These are phyloP conservation scores for Orbilia blumenaviensis DNA, from an alignment of 2,329 filamentous ascomycete genomes.

Conservation along the genomic window DNA sequence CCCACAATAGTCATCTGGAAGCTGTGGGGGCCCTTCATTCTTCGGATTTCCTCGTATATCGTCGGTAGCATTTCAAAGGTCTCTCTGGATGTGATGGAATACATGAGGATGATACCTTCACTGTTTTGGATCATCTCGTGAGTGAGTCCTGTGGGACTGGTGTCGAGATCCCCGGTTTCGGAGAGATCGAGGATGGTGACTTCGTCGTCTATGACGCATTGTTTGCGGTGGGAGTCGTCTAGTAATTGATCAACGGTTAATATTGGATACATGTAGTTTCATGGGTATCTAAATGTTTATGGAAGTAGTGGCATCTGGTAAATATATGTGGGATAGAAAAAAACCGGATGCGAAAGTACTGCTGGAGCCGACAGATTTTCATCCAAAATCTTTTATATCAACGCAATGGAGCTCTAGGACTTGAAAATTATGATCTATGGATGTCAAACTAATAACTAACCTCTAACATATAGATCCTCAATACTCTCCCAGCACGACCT, in stretches of 20 bases:
- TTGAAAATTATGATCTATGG: too few relatives aligned
- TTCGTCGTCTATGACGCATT: constrained; percentile 98
- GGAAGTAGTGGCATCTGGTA: too few relatives aligned
- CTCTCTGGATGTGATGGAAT: constrained; percentile 96
- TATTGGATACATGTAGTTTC: too few relatives aligned
- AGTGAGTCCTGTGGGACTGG: constrained; percentile 94
- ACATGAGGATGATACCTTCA: constrained; percentile 95
- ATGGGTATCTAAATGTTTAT: too few relatives aligned
- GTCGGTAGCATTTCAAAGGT: constrained; percentile 98
- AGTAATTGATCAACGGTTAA: too few relatives aligned
- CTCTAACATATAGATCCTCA: background rate
- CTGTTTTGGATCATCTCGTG: constrained; percentile 71
- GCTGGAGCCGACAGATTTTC: too few relatives aligned
- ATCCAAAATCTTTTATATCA: background rate
- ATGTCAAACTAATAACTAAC: too few relatives aligned
- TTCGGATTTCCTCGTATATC: constrained; percentile 96
- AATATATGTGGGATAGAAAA: too few relatives aligned
- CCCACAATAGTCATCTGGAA: constrained; percentile 99
- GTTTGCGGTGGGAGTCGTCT: constrained; percentile 80
- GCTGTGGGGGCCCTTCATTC: constrained; percentile 99
- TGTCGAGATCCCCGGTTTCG: constrained; percentile 98
- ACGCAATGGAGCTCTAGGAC: too few relatives aligned
- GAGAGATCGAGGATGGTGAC: constrained; percentile 95
- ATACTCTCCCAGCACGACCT: background rate
- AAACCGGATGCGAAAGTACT: too few relatives aligned